phyloP scores from a whole-genome alignment of 495 filamentous ascomycete genomes.

The Niebla homalea region DNA sequence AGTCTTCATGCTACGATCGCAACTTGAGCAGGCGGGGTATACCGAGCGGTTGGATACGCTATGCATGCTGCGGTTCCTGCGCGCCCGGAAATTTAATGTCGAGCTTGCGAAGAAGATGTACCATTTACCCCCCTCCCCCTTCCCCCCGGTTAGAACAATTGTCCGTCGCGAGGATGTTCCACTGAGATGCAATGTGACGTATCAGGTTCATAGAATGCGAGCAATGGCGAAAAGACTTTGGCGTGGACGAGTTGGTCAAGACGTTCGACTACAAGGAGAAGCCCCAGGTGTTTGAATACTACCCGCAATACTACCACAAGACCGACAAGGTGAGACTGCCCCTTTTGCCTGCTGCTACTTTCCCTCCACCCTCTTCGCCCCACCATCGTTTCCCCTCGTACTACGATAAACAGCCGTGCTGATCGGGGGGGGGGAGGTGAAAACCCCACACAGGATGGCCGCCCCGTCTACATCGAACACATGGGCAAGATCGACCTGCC shows the following conservation, averaged over 20 bases:
- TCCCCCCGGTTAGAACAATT: no score
- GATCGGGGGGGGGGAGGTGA: no score
- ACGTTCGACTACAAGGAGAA: slow-evolving; percentile 87
- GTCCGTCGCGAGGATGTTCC: background rate
- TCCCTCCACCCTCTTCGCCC: background rate
- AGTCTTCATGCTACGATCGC: slow-evolving; percentile 67
- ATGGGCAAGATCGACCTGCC: slow-evolving; percentile 83
- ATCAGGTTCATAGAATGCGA: slow-evolving; percentile 80
- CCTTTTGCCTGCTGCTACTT: no score
- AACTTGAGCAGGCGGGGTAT: slow-evolving; percentile 74
- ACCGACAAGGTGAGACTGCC: slow-evolving; percentile 67
- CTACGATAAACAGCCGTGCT: no score
- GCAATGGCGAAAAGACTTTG: slow-evolving; percentile 78
- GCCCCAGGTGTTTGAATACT: slow-evolving; percentile 75
- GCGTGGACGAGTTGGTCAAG: slow-evolving; percentile 69
- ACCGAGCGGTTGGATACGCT: slow-evolving; percentile 80
- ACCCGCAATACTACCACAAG: slow-evolving; percentile 98
- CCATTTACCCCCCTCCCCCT: slow-evolving; percentile 20
- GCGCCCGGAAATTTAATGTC: slow-evolving; percentile 91
- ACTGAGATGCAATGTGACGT: background rate
- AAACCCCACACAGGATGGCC: slow-evolving; percentile 56
- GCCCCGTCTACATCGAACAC: slow-evolving; percentile 94
- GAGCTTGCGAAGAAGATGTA: slow-evolving; percentile 75
- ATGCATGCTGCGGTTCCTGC: slow-evolving; percentile 80
- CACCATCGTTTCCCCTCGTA: background rate